These are phyloP conservation scores for Cordyceps cicadae DNA, from an alignment of 2,329 filamentous ascomycete genomes.

Conservation along the genomic window DNA sequence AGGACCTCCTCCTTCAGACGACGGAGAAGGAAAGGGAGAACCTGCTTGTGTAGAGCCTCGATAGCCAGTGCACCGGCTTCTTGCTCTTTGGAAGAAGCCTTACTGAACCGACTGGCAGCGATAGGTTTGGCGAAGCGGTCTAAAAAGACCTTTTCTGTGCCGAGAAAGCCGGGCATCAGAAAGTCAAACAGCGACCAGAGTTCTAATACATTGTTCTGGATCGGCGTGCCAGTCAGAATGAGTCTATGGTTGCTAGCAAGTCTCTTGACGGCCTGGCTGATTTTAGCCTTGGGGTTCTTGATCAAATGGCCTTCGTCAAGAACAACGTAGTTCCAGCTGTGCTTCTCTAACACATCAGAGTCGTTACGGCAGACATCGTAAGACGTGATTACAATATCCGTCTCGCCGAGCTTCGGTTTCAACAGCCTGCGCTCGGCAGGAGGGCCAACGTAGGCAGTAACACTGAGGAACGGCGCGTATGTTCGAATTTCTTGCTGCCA, in stretches of 20 bases:
- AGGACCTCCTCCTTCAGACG: slow-evolving; percentile 96
- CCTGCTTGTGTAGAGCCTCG: slow-evolving; percentile 97
- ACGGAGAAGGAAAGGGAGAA: slow-evolving; percentile 88
- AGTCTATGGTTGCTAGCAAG: slow-evolving; percentile 87
- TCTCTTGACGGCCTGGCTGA: slow-evolving; percentile 84
- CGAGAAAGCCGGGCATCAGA: slow-evolving; percentile 95
- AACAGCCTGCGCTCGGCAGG: slow-evolving; percentile 70
- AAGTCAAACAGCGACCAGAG: slow-evolving; percentile 98
- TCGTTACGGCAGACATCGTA: slow-evolving; percentile 98
- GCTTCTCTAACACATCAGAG: slow-evolving; percentile 69
- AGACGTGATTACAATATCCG: slow-evolving; percentile 92
- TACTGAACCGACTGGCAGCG: slow-evolving; percentile 87
- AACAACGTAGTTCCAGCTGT: slow-evolving; percentile 96
- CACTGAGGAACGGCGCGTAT: slow-evolving; percentile 88
- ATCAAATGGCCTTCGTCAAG: slow-evolving; percentile 96
- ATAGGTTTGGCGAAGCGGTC: slow-evolving; percentile 94
- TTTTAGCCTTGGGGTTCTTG: slow-evolving; percentile 97
- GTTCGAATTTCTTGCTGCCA: slow-evolving; percentile 98
- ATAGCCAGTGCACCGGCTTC: slow-evolving; percentile 93
- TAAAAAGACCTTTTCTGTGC: slow-evolving; percentile 88
- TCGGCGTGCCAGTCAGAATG: slow-evolving; percentile 92
- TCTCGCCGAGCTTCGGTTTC: slow-evolving; percentile 60
- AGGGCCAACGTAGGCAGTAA: slow-evolving; percentile 84
- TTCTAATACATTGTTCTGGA: slow-evolving; percentile 95
- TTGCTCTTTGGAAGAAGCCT: slow-evolving; percentile 96